Conservation (phyloP, 495 filamentous ascomycete species). For the Aspergillus bertholletiae region DNA sequence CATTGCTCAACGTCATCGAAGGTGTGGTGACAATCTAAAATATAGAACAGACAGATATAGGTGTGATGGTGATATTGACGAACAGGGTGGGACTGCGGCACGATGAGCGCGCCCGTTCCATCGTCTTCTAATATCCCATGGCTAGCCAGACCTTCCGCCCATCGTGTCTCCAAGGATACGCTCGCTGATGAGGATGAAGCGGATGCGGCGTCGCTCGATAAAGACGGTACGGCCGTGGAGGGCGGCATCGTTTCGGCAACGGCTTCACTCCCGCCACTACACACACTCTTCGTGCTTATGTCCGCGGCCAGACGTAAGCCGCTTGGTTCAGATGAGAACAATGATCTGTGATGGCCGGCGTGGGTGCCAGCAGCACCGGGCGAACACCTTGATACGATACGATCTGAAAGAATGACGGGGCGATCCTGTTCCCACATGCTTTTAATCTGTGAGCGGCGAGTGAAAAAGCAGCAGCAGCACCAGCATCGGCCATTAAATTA, state of each 20-base stretch:
- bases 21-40: conserved; percentile 39
- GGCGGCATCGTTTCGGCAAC: conserved; percentile 6
- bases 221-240: conserved; percentile 16
- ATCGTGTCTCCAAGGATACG: conserved; percentile 16
- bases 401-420: conserved; percentile 6
- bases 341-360: not conserved
- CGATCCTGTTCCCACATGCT: conserved; percentile 21
- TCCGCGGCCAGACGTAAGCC: not conserved
- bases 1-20: conserved; percentile 35
- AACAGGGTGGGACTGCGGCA: conserved; percentile 10
- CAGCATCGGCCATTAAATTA: conserved; percentile 7
- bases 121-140: conserved; percentile 22
- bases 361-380: not conserved
- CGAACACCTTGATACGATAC: conserved; percentile 9
- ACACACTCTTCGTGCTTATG: not conserved
- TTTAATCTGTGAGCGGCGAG: conserved; percentile 17
- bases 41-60: conserved; percentile 44
- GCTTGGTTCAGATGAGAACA: not conserved
- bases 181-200: conserved; percentile 12
- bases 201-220: conserved; percentile 18
- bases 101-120: conserved; percentile 23
- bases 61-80: conserved; percentile 16
- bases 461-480: conserved; percentile 5
- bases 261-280: not conserved
- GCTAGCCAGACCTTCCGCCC: conserved; percentile 16